A percentile compares a stretch with the other conserved stretches of the same genome.
Conservation (phyloP, 805 yeast genomes). For the Cephaloascus fragrans region DNA sequence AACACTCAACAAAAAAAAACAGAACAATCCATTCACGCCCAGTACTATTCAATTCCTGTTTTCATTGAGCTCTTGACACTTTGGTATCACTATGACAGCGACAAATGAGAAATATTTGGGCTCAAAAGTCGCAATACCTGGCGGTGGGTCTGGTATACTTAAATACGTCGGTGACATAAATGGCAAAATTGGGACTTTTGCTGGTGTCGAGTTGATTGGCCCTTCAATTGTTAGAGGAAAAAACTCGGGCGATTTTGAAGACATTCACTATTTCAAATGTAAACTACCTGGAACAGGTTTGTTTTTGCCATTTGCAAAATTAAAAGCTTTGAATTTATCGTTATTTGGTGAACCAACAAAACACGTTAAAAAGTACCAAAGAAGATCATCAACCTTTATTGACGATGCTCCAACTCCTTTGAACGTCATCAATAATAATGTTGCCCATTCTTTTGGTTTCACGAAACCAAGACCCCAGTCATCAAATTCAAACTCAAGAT, state of each 20-base stretch:
- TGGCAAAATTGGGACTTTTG: constrained; percentile 65
- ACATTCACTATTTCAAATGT: constrained; percentile 60
- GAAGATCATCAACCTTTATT: not conserved
- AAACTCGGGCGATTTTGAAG: constrained; percentile 77
- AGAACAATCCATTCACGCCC: too few species aligned
- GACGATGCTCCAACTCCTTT: not conserved
- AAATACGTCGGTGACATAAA: constrained; percentile 66
- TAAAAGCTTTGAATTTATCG: constrained; percentile 5
- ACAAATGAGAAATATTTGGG: constrained; percentile 11
- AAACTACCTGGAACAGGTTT: constrained; percentile 59
- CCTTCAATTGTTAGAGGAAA: constrained; percentile 60
- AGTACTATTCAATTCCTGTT: too few species aligned
- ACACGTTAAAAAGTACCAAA: not conserved
- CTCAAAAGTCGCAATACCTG: constrained; percentile 43
- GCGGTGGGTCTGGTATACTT: constrained; percentile 59
- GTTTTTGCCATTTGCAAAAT: constrained; percentile 52
- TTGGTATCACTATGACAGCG: too few species aligned
- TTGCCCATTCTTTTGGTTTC: not conserved
- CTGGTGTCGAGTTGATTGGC: constrained; percentile 80
- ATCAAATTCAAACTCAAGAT: not conserved
- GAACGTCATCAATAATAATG: too few species aligned
- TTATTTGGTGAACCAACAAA: constrained; percentile 5
- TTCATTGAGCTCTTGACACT: too few species aligned
- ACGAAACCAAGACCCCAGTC: not conserved
- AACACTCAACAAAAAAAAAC: too few species aligned